Conservation (phyloP, 495 filamentous ascomycete genomes). For the Hyaloscypha hepaticicola region DNA sequence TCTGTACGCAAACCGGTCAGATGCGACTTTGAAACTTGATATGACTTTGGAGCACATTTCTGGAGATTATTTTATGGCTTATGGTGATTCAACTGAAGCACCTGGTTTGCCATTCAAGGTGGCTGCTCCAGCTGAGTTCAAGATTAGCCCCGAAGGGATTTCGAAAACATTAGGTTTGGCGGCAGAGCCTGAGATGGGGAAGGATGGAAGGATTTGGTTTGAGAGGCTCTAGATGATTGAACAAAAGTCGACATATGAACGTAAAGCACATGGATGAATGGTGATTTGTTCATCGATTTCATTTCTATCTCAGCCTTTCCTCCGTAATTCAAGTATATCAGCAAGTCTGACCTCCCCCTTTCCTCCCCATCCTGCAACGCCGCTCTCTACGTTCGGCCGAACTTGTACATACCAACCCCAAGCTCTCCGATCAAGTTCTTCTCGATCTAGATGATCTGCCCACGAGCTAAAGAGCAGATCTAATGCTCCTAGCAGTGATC, state of each 20-base stretch:
- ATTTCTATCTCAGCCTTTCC: constrained; percentile 31
- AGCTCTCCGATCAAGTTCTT: constrained; percentile 69
- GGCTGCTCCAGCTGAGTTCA: constrained; percentile 18
- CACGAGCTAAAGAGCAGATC: constrained; percentile 70
- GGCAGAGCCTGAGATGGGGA: constrained; percentile 17
- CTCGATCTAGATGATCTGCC: constrained; percentile 51
- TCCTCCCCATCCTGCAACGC: constrained; percentile 76
- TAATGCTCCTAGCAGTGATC: constrained; percentile 61
- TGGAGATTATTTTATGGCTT: constrained; percentile 38
- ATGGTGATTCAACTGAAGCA: constrained; percentile 25
- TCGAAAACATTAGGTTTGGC: constrained; percentile 10
- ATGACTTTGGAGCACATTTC: constrained; percentile 36
- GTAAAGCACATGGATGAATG: not conserved
- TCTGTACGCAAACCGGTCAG: constrained; percentile 30
- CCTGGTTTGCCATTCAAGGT: constrained; percentile 11
- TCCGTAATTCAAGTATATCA: constrained; percentile 63
- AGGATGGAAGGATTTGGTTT: constrained; percentile 26
- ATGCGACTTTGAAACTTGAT: constrained; percentile 34
- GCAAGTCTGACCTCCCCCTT: constrained; percentile 66
- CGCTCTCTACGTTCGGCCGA: constrained; percentile 68
- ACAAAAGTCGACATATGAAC: not conserved
- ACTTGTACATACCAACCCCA: constrained; percentile 81
- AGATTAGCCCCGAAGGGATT: constrained; percentile 14
- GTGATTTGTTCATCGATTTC: not conserved
- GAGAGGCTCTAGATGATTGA: constrained; percentile 7